Conservation (phyloP, 768 basidiomycete species). For the Russula compacta region DNA sequence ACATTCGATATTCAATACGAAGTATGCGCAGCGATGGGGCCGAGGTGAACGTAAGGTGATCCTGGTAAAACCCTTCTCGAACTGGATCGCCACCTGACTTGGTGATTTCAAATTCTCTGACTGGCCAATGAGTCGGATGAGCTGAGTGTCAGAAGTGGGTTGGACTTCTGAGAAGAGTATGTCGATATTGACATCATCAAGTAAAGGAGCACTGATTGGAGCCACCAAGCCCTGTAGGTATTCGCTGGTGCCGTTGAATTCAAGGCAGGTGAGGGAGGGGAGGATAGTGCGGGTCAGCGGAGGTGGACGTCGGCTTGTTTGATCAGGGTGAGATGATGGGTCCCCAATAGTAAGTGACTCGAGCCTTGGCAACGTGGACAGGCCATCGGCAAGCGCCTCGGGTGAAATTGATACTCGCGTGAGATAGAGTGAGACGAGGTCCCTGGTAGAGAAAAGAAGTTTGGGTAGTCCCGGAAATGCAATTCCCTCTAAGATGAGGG, state of each 20-base stretch:
- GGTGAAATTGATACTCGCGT: neutral
- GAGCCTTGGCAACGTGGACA: neutral
- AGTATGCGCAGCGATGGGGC: too few relatives aligned
- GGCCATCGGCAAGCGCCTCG: neutral
- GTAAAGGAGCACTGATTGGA: neutral
- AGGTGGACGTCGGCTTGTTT: neutral
- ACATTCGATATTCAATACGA: too few relatives aligned
- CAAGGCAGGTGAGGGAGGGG: neutral
- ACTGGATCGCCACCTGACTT: too few relatives aligned
- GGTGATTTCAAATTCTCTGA: too few relatives aligned
- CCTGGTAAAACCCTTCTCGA: too few relatives aligned
- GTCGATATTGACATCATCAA: neutral
- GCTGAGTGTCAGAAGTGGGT: too few relatives aligned
- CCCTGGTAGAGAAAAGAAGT: neutral
- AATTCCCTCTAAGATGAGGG: neutral
- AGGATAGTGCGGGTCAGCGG: neutral
- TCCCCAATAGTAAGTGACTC: neutral
- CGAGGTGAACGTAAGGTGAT: too few relatives aligned
- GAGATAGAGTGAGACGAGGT: neutral
- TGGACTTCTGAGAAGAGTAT: too few relatives aligned
- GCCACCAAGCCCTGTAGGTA: neutral
- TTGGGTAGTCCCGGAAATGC: neutral
- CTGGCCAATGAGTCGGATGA: too few relatives aligned
- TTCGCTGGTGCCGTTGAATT: neutral
- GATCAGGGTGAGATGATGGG: neutral